A percentile compares a stretch with the other conserved stretches of the same genome.
Conservation (phyloP, 768 basidiomycete genomes). For the Infundibulicybe gibba region DNA sequence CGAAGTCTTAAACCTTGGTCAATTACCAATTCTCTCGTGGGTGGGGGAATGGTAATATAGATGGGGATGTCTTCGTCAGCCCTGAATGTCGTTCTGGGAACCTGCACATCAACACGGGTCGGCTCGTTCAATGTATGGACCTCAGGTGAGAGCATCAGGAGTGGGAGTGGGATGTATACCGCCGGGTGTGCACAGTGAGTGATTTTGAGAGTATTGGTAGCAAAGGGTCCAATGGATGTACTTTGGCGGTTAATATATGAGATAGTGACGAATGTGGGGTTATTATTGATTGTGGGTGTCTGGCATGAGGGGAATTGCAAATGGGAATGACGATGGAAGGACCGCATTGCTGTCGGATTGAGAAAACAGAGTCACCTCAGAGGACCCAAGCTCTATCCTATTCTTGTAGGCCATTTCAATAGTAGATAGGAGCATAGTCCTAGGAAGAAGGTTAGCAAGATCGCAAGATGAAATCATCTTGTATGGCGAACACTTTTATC, state of each 20-base stretch:
- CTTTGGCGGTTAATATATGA: constrained; percentile 65
- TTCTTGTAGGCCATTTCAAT: constrained; percentile 59
- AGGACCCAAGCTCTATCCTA: constrained; percentile 63
- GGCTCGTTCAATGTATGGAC: constrained; percentile 57
- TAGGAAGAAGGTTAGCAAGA: constrained; percentile 21
- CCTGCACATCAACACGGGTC: constrained; percentile 61
- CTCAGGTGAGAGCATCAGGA: constrained; percentile 57
- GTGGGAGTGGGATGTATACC: constrained; percentile 66
- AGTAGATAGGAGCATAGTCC: constrained; percentile 63
- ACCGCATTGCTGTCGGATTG: constrained; percentile 29
- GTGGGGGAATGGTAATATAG: constrained; percentile 79
- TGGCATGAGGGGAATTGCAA: constrained; percentile 72
- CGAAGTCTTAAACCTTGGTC: constrained; percentile 71
- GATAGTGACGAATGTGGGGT: constrained; percentile 71
- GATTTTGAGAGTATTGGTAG: constrained; percentile 45
- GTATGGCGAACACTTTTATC: constrained; percentile 63
- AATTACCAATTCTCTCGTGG: constrained; percentile 60
- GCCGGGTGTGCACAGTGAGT: constrained; percentile 65
- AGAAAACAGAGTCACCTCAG: constrained; percentile 54
- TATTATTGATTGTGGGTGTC: constrained; percentile 85
- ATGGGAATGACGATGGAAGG: constrained; percentile 67
- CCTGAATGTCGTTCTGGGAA: constrained; percentile 69
- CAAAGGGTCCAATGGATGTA: constrained; percentile 46
- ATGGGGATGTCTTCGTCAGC: constrained; percentile 74
- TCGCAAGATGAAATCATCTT: constrained; percentile 4